Evolutionary conservation across 1,284 basidiomycete genomes (phyloP).

Genomic region (Microbotryum lychnidis-dioicae): DNA sequence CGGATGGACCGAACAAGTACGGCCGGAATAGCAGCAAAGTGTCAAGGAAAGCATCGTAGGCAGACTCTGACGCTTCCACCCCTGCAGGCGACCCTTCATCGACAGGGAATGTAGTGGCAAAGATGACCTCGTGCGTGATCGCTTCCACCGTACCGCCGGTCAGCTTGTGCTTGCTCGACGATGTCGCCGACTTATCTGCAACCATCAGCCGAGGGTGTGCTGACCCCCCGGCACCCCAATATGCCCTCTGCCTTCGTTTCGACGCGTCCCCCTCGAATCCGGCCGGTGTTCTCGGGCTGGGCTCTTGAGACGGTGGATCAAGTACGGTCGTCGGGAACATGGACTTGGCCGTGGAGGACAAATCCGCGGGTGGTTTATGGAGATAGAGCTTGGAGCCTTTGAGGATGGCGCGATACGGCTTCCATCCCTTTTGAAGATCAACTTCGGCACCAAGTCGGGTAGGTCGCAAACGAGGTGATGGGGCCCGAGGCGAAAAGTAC

Average conservation of each 20-base stretch:
- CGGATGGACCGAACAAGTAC: constrained; percentile 47
- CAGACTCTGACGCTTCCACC: not conserved
- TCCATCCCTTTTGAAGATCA: constrained; percentile 59
- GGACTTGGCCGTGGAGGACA: constrained; percentile 48
- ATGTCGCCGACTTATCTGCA: constrained; percentile 35
- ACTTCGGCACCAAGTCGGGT: constrained; percentile 30
- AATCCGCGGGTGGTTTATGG: constrained; percentile 62
- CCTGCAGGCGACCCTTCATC: not conserved
- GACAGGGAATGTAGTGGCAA: constrained; percentile 37
- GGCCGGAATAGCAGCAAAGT: constrained; percentile 55
- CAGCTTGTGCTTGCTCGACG: constrained; percentile 39
- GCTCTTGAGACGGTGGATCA: constrained; percentile 19
- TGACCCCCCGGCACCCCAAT: constrained; percentile 59
- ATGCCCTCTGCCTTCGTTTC: constrained; percentile 47
- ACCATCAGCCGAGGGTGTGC: constrained; percentile 57
- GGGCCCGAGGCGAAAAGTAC: constrained; percentile 27
- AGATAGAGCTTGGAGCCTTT: constrained; percentile 72
- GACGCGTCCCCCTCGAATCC: constrained; percentile 3
- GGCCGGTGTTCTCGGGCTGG: not conserved
- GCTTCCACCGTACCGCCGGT: constrained; percentile 58
- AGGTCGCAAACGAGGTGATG: constrained; percentile 39
- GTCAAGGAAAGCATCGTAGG: constrained; percentile 56
- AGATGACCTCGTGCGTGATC: constrained; percentile 65
- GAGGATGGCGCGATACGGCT: constrained; percentile 67
- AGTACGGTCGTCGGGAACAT: constrained; percentile 60